A percentile compares a stretch with the other conserved stretches of the same genome.
phyloP scores from a whole-genome alignment of 352 stramenopile genomes.

The Phytophthora ramorum region DNA sequence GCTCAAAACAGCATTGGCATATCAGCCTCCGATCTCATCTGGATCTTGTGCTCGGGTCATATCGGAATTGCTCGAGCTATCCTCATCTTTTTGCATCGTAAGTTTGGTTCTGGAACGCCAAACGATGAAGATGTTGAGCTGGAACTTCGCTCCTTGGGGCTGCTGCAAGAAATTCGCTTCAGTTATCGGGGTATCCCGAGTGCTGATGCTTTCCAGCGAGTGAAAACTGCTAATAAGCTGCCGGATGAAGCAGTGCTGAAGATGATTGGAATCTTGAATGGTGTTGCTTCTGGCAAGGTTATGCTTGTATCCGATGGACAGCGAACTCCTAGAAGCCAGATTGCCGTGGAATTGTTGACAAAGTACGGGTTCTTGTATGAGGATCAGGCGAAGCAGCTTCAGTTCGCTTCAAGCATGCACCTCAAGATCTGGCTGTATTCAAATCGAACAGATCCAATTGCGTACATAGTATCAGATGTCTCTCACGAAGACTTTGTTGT shows the following conservation, averaged over 20 bases:
- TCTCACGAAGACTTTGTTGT: conserved; percentile 46
- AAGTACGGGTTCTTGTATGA: conserved; percentile 32
- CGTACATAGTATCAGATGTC: conserved; percentile 34
- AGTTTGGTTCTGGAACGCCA: conserved; percentile 29
- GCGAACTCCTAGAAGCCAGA: conserved; percentile 27
- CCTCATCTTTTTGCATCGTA: conserved; percentile 25
- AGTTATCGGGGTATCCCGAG: conserved; percentile 36
- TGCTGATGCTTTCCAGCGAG: conserved; percentile 29
- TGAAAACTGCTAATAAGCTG: conserved; percentile 12
- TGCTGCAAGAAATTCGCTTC: conserved; percentile 32
- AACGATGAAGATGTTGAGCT: conserved; percentile 18
- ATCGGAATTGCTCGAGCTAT: conserved; percentile 47
- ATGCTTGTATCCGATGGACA: conserved; percentile 22
- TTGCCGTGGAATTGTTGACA: conserved; percentile 40
- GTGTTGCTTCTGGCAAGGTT: conserved; percentile 39
- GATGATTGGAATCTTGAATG: conserved; percentile 25
- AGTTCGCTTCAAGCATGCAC: conserved; percentile 40
- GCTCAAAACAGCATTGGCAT: conserved; percentile 23
- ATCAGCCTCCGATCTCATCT: conserved; percentile 37
- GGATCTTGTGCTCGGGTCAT: conserved; percentile 39
- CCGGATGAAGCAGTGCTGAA: conserved; percentile 18
- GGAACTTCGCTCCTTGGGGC: conserved; percentile 24
- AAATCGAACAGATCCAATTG: conserved; percentile 35
- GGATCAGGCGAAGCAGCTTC: conserved; percentile 19
- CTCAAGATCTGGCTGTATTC: conserved; percentile 38